These are phyloP conservation scores for Nakazawaea wyomingensis DNA, from an alignment of 805 yeast genomes.

Conservation along the genomic window DNA sequence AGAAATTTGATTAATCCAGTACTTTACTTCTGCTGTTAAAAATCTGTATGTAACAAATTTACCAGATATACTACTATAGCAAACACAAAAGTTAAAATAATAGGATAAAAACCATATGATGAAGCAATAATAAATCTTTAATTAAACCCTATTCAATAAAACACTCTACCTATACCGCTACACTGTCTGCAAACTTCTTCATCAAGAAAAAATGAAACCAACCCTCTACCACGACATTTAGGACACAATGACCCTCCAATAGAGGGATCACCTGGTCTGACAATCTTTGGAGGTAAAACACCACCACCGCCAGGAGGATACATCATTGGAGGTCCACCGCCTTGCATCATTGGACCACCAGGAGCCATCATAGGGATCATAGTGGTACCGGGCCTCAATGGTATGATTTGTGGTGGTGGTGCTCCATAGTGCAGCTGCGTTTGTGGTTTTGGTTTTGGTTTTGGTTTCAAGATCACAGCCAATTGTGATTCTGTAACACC, in stretches of 20 bases:
- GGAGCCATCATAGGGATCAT: conserved; percentile 1
- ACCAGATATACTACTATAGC: no score
- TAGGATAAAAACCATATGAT: no score
- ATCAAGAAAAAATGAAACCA: conserved; percentile 49
- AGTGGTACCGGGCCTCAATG: conserved; percentile 8
- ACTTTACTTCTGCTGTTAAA: no score
- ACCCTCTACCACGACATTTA: conserved; percentile 63
- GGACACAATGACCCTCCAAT: conserved; percentile 74
- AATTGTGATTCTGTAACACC: conserved; percentile 3
- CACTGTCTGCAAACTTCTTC: conserved; percentile 61
- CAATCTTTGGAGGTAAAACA: conserved; percentile 32
- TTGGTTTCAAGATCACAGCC: neutral
- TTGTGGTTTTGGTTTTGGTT: conserved; percentile 12
- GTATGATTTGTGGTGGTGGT: conserved; percentile 19
- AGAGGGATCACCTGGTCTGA: conserved; percentile 74
- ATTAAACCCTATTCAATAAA: neutral
- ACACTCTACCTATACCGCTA: conserved; percentile 59
- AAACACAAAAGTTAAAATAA: no score
- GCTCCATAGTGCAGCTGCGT: conserved; percentile 11
- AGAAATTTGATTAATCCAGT: no score
- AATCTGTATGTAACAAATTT: no score
- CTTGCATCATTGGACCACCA: conserved; percentile 5
- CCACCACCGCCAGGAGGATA: neutral
- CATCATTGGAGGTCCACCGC: conserved; percentile 5
- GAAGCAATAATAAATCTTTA: no score